Conservation (phyloP, 805 yeast genomes). For the Ogataea chonburiensis region DNA sequence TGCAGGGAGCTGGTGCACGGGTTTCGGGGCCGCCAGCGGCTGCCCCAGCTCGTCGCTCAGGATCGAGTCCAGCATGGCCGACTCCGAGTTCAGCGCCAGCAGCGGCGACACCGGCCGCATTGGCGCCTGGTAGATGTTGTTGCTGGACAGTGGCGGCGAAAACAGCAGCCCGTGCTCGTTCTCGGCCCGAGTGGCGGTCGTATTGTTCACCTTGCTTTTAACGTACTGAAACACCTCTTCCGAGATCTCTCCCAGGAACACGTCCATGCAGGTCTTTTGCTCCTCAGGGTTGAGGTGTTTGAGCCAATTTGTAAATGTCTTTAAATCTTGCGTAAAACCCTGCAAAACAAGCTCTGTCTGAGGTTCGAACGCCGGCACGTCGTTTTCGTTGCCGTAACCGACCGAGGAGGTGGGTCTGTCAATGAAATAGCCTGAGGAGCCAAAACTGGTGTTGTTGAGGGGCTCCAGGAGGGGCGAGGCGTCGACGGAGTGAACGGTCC, state of each 20-base stretch:
- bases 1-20: conserved; percentile 14
- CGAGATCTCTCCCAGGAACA: conserved; percentile 45
- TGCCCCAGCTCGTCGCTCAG: conserved; percentile 27
- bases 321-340: conserved; percentile 43
- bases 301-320: conserved; percentile 47
- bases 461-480: conserved; percentile 22
- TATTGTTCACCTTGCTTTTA: conserved; percentile 40
- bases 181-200: conserved; percentile 16
- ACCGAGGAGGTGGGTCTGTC: conserved; percentile 19
- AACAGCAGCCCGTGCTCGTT: conserved; percentile 19
- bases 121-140: conserved; percentile 25
- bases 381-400: conserved; percentile 24
- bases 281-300: conserved; percentile 46
- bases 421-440: conserved; percentile 14
- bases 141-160: conserved; percentile 27
- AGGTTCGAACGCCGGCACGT: conserved; percentile 35
- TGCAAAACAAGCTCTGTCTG: conserved; percentile 29
- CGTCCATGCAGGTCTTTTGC: conserved; percentile 45
- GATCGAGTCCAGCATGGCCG: conserved; percentile 40
- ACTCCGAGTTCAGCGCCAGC: conserved; percentile 34
- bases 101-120: conserved; percentile 35
- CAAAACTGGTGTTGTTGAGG: conserved; percentile 9
- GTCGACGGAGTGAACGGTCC: conserved; percentile 14
- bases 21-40: conserved; percentile 15
- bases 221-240: conserved; percentile 45